Evolutionary conservation across 2,329 filamentous ascomycete genomes (phyloP), one percentile per base, ranked within the genome.

Genomic region (Coniochaeta ligniaria): DNA sequence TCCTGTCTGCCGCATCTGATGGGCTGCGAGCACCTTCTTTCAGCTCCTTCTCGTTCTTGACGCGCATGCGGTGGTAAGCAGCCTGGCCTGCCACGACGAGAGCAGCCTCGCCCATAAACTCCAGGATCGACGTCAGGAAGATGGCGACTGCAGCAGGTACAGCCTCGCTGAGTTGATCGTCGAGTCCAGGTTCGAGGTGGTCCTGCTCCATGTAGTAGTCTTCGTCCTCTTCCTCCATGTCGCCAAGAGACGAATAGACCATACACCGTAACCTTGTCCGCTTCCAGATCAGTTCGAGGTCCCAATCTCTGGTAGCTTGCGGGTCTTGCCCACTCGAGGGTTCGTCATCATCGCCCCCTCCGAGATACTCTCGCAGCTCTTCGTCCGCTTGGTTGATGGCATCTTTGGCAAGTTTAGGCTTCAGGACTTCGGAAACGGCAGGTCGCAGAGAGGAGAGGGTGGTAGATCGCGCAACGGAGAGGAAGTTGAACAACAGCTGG

Each of bases 191-290:
- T 41, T 86, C 83, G 12, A 94, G 80, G 45, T 90, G 84, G 61
- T 95, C 92, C 68, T 92, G 86, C 65, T 92, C 87, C 71, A 96
- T 90, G 69, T 91, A 91, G 58, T 87, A 86, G 70, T 97, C 94
- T 73, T 98, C 95, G 66, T 99, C 95, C 66, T 98, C 93, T 75
- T 99, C 95, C 73, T 99, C 96, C 83, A 99, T 87, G 70, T 99
- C 94, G 52, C 95, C 95, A 7, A 99, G 80, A 9, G 95, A 93
- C 9, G 93, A 98, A 73, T 98, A 98, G 24, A 99, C 94, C 95
- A 99, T 99, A 73, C 95, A 96, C 63, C 95, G 86, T 68, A 99
- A 77, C 60, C 95, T 86, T 0, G 93, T 95, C 66, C 95, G 85
- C 77, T 96, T 97, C 93, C 95, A 99, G 20, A 93, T 88, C 60